Base-by-base conservation (phyloP, 78 protist genomes). In the Parvularia atlantis region DNA sequence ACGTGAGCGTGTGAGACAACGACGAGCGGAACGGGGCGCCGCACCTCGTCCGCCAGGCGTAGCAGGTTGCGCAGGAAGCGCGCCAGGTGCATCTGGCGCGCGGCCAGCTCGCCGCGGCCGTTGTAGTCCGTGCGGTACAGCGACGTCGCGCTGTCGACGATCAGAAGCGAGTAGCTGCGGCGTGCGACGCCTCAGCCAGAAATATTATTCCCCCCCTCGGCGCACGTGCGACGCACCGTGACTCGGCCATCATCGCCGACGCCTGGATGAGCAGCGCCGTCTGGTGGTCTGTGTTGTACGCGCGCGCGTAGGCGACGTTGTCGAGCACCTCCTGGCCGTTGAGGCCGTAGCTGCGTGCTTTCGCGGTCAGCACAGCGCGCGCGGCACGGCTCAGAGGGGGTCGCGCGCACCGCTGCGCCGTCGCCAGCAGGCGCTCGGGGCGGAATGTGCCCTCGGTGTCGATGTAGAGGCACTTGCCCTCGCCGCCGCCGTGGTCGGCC, bases 401-500 rank as follows among this genome's bases (percentile, higher is more conserved):
- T n/a, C n/a, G n/a, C 24, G 30, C 73, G 53, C 41, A 87, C 17
- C 92, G 82, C 66, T 89, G 95, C 0, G 99, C 98, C 28, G 91
- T 87, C 37, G 83, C 86, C 6, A 89, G 41, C 22, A 96, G 75
- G 14, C 99, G 72, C 71, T 96, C 95, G 17, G 99, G 99, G 13
- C 99, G 87, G 81, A 97, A 97, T 2, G 99, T 96, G n/a, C 99
- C 99, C 62, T 97, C 99, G 0, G 99, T 96, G 71, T 97, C 99
- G 39, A 97, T 91, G 69, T 93, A 97, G 54, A 97, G 71, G n/a
- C 97, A 96, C 69, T 93, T 90, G 28, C 98, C 99, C 77, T 92
- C 98, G 26, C 89, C 99, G n/a, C 99, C 99, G 56, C 98, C 97
- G 24, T 75, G 52, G n/a, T 66, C 78, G 4, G 82, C 28, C 0